Percentiles rank a stretch among this genome's conserved stretches.
Evolutionary conservation across 176 grass and related monocot genomes (phyloP).

Genomic region (Triticum timopheevii): DNA sequence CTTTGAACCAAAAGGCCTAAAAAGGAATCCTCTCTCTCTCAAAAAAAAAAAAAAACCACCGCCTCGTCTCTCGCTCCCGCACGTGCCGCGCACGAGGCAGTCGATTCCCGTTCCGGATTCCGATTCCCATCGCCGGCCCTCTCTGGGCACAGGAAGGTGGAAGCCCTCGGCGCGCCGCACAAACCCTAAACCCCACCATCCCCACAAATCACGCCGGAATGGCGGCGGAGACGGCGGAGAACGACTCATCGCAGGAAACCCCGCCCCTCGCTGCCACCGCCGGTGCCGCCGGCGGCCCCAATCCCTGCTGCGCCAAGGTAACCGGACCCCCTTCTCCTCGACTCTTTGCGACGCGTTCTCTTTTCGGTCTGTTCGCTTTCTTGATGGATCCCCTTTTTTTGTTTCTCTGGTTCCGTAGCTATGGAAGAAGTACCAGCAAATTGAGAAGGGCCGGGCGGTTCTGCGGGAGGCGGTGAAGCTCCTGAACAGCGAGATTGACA

Average conservation of each 20-base stretch:
- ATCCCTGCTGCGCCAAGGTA: slow-evolving; percentile 77
- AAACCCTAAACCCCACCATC: slow-evolving; percentile 36
- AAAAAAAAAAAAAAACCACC: too few species aligned
- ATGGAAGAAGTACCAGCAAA: slow-evolving; percentile 61
- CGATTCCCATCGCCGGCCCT: not conserved
- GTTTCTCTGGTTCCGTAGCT: slow-evolving; percentile 42
- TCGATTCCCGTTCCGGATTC: not conserved
- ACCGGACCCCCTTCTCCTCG: not conserved
- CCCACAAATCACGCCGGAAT: slow-evolving; percentile 22
- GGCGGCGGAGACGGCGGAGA: slow-evolving; percentile 33
- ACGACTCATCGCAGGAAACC: slow-evolving; percentile 8
- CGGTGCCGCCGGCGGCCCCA: slow-evolving; percentile 15
- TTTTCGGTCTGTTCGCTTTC: not conserved
- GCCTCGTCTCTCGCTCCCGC: too few species aligned
- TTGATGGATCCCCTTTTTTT: not conserved
- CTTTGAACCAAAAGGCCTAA: too few species aligned
- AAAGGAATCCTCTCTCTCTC: too few species aligned
- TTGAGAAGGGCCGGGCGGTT: slow-evolving; percentile 45
- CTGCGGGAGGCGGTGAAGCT: slow-evolving; percentile 64
- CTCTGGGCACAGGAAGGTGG: not conserved
- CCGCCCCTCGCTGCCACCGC: not conserved
- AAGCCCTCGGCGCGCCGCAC: not conserved
- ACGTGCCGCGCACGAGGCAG: not conserved
- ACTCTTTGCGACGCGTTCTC: not conserved
- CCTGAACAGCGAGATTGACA: slow-evolving; percentile 41